Conservation (phyloP, 257 asterid species). For the Gentiana straminea region DNA sequence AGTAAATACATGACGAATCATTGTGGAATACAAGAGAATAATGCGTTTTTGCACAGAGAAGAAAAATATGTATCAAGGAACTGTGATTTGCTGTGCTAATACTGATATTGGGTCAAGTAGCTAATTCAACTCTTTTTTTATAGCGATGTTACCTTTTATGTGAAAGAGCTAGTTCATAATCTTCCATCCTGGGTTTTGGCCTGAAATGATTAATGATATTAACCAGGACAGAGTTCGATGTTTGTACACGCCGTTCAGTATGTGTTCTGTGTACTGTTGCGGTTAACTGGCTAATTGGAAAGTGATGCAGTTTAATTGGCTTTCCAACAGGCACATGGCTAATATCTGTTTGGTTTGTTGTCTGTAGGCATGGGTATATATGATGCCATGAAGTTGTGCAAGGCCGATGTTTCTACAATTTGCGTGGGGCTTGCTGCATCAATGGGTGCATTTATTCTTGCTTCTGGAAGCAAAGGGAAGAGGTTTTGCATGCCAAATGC, state of each 20-base stretch:
- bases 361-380: conserved; percentile 86
- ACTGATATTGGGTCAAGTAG: too few relatives aligned
- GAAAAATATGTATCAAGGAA: too few relatives aligned
- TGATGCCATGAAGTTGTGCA: conserved; percentile 96
- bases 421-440: conserved; percentile 96
- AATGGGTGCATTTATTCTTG: conserved; percentile 90
- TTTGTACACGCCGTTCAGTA: background rate
- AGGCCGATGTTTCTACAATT: conserved; percentile 90
- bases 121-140: background rate
- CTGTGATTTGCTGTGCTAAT: too few relatives aligned
- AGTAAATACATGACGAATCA: too few relatives aligned
- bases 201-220: background rate
- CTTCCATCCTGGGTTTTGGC: background rate
- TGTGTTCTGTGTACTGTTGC: too few relatives aligned
- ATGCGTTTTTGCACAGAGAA: too few relatives aligned
- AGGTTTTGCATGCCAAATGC: conserved; percentile 97
- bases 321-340: background rate
- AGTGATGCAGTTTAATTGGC: background rate
- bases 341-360: conserved; percentile 7
- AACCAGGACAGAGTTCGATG: background rate
- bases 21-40: too few relatives aligned
- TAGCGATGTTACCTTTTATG: background rate
- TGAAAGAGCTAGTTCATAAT: background rate
- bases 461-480: conserved; percentile 87
- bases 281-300: background rate